Percentiles rank a stretch among this genome's conserved stretches.
Evolutionary conservation across 176 grass and related monocot species (phyloP).

Genomic region (Zoysia pacifica): DNA sequence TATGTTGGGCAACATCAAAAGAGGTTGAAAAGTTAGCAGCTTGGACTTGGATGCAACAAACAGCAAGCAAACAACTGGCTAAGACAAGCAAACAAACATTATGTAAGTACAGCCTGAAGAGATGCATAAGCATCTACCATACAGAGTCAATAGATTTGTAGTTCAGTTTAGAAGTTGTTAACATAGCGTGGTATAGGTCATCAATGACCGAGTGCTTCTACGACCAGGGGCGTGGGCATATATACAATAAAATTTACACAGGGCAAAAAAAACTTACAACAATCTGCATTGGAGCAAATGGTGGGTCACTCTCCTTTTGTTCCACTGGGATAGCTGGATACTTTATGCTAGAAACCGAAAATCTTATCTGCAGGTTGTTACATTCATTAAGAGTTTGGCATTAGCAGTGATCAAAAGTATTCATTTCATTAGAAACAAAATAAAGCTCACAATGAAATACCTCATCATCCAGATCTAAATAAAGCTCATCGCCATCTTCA

Average conservation of each 20-base stretch:
- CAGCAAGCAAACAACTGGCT: constrained; percentile 18
- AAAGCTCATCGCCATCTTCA: constrained; percentile 51
- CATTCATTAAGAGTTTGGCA: constrained; percentile 19
- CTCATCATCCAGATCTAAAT: constrained; percentile 89
- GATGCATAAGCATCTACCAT: too few species aligned
- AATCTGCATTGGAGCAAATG: constrained; percentile 92
- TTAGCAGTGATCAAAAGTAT: not conserved
- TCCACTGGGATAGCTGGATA: constrained; percentile 81
- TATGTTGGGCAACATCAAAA: not conserved
- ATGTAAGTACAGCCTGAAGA: constrained; percentile 16
- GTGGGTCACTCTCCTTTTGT: constrained; percentile 69
- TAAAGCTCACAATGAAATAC: constrained; percentile 31
- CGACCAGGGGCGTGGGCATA: not conserved
- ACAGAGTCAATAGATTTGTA: not conserved
- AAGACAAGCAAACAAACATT: constrained; percentile 15
- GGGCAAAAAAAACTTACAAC: constrained; percentile 49
- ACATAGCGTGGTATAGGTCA: not conserved
- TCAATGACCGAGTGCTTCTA: not conserved
- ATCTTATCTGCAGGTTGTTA: constrained; percentile 63
- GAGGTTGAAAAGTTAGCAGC: not conserved
- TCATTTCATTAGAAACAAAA: constrained; percentile 17
- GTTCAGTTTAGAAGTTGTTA: constrained; percentile 1
- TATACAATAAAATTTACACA: not conserved
- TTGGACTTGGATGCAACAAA: constrained; percentile 23
- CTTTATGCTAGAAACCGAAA: constrained; percentile 76